Evolutionary conservation across 1,284 basidiomycete genomes (phyloP).

Genomic region (Peniophora sp.): DNA sequence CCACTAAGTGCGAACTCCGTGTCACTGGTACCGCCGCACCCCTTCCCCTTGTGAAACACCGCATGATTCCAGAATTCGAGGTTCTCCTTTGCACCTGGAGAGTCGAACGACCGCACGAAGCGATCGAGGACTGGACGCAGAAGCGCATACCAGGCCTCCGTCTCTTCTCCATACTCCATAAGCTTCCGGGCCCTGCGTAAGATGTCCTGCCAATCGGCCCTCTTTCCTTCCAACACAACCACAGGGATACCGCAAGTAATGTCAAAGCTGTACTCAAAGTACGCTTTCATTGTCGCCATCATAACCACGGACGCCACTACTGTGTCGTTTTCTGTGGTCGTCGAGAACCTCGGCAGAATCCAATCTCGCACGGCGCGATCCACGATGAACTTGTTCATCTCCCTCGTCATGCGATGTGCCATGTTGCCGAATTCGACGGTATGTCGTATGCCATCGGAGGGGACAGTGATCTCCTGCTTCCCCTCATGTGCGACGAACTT

Average conservation of each 20-base stretch:
- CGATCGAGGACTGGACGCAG: slow-evolving; percentile 26
- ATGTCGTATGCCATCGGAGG: slow-evolving; percentile 2
- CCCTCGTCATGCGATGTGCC: slow-evolving; percentile 23
- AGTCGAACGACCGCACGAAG: slow-evolving; percentile 28
- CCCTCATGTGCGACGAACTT: slow-evolving; percentile 34
- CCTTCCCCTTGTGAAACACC: slow-evolving; percentile 12
- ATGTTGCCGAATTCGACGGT: slow-evolving; percentile 26
- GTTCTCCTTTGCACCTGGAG: slow-evolving; percentile 12
- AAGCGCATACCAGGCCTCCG: slow-evolving; percentile 24
- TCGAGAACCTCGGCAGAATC: slow-evolving; percentile 39
- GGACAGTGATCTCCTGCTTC: slow-evolving; percentile 24
- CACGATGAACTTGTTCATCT: slow-evolving; percentile 26
- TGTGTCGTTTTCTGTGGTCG: slow-evolving; percentile 34
- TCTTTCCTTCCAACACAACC: slow-evolving; percentile 36
- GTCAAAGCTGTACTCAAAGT: slow-evolving; percentile 25
- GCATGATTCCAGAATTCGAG: slow-evolving; percentile 29
- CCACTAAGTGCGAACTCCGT: slow-evolving; percentile 14
- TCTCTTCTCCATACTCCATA: slow-evolving; percentile 25
- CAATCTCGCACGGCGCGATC: slow-evolving; percentile 30
- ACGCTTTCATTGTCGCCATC: slow-evolving; percentile 36
- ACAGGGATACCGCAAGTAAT: slow-evolving; percentile 36
- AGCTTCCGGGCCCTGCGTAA: slow-evolving; percentile 25
- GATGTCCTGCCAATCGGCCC: slow-evolving; percentile 28
- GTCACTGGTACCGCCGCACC: slow-evolving; percentile 16
- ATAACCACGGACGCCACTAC: slow-evolving; percentile 32